These are phyloP conservation scores for Boletus barrowsii DNA, from an alignment of 768 basidiomycete genomes.

Conservation along the genomic window DNA sequence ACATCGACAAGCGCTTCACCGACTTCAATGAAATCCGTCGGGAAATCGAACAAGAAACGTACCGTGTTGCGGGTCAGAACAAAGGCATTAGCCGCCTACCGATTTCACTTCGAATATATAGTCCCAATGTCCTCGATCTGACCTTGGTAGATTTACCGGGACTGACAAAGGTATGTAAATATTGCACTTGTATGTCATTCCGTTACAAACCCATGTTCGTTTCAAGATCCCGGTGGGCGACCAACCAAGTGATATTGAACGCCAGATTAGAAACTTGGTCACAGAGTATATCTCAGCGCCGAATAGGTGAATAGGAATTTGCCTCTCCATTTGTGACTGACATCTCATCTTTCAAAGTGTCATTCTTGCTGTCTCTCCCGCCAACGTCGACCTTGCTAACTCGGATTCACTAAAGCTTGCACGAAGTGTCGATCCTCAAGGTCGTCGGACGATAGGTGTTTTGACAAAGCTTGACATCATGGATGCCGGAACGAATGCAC, in stretches of 20 bases:
- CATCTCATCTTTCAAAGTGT: slow-evolving; percentile 51
- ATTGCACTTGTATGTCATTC: neutral
- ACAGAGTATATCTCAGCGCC: slow-evolving; percentile 95
- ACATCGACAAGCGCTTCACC: slow-evolving; percentile 94
- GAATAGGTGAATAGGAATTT: slow-evolving; percentile 64
- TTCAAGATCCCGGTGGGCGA: slow-evolving; percentile 89
- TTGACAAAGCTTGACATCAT: slow-evolving; percentile 97
- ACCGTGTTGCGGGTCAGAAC: slow-evolving; percentile 95
- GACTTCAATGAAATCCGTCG: slow-evolving; percentile 92
- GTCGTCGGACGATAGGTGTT: slow-evolving; percentile 93
- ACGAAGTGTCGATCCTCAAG: slow-evolving; percentile 92
- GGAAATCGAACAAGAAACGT: slow-evolving; percentile 98
- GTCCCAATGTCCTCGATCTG: slow-evolving; percentile 91
- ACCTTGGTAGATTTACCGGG: slow-evolving; percentile 97
- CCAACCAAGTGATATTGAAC: slow-evolving; percentile 96
- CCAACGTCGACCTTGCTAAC: slow-evolving; percentile 98
- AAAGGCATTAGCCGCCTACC: slow-evolving; percentile 97
- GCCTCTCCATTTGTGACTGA: slow-evolving; percentile 5
- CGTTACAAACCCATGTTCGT: neutral
- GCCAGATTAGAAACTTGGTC: slow-evolving; percentile 93
- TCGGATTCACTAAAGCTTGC: slow-evolving; percentile 97
- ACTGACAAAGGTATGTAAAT: slow-evolving; percentile 78
- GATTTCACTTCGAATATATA: slow-evolving; percentile 93
- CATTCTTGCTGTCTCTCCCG: slow-evolving; percentile 93
- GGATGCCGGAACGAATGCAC: slow-evolving; percentile 98